Percentiles rank a stretch among this genome's conserved stretches.
Evolutionary conservation across 225 moss, liverwort and hornwort species (phyloP).

Genomic region (Anthoceros angustus): DNA sequence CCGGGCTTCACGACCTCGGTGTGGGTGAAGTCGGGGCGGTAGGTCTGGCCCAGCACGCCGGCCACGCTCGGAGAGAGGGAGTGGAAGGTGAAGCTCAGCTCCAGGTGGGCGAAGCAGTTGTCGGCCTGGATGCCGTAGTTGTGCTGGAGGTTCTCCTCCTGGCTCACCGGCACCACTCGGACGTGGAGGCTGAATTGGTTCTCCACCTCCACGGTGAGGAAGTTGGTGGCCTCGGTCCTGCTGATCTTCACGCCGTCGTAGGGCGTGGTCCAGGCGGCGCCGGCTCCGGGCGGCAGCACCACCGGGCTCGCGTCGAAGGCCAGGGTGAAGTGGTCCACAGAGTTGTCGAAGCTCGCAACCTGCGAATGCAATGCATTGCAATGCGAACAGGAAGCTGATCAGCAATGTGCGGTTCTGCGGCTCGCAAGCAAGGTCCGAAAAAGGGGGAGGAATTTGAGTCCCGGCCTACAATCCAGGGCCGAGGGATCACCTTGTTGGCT

Average conservation of each 20-base stretch:
- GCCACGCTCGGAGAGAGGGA: slow-evolving; percentile 21
- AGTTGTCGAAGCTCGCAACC: slow-evolving; percentile 21
- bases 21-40: slow-evolving; percentile 15
- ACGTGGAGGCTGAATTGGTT: slow-evolving; percentile 22
- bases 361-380: background rate
- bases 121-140: slow-evolving; percentile 27
- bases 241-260: slow-evolving; percentile 17
- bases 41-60: slow-evolving; percentile 37
- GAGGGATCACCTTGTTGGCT: slow-evolving; percentile 10
- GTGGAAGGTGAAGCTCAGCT: slow-evolving; percentile 28
- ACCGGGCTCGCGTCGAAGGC: slow-evolving; percentile 14
- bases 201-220: slow-evolving; percentile 22
- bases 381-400: too few species aligned
- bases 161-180: slow-evolving; percentile 26
- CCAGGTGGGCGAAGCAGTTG: slow-evolving; percentile 35
- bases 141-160: slow-evolving; percentile 24
- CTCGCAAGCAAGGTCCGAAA: too few species aligned
- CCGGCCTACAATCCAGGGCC: background rate
- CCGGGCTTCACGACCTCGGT: background rate
- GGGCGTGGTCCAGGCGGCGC: slow-evolving; percentile 11
- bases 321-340: slow-evolving; percentile 25
- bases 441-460: too few species aligned
- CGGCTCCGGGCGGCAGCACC: slow-evolving; percentile 15
- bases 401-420: too few species aligned
- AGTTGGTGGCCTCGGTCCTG: slow-evolving; percentile 25